These are phyloP conservation scores for Pythium graminicola DNA, from an alignment of 352 stramenopile genomes.

Conservation along the genomic window DNA sequence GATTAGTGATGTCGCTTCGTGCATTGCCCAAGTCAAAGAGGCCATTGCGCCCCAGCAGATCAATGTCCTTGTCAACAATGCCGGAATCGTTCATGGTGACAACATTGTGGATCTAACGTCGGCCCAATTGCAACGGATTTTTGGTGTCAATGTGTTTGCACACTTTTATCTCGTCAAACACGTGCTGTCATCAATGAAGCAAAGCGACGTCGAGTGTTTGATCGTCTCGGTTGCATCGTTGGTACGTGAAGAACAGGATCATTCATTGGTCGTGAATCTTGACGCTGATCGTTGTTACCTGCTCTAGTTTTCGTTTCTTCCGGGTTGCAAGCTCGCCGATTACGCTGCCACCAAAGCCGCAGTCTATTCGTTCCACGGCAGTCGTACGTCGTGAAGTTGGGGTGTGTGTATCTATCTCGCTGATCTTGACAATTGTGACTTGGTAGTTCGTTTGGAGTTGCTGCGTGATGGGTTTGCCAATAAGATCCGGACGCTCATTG, in stretches of 20 bases:
- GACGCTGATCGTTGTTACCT: background rate
- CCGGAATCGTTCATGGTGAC: constrained; percentile 24
- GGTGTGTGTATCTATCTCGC: background rate
- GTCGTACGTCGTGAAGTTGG: constrained; percentile 28
- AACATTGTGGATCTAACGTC: constrained; percentile 19
- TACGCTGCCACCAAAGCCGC: constrained; percentile 76
- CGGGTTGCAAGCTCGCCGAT: constrained; percentile 35
- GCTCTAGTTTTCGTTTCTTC: constrained; percentile 3
- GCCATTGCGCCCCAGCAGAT: constrained; percentile 15
- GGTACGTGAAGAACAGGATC: background rate
- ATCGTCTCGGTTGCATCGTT: constrained; percentile 29
- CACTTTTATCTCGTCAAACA: constrained; percentile 27
- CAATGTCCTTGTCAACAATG: constrained; percentile 31
- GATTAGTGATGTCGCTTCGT: constrained; percentile 15
- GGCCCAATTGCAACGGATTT: constrained; percentile 20
- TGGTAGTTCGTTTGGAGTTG: constrained; percentile 65
- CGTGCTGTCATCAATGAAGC: constrained; percentile 24
- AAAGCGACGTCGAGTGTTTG: constrained; percentile 14
- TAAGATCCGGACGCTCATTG: constrained; percentile 59
- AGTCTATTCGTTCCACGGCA: constrained; percentile 60
- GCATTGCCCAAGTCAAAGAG: constrained; percentile 11
- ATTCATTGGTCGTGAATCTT: background rate
- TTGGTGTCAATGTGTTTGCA: constrained; percentile 30
- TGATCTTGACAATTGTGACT: background rate
- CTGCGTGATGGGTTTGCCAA: constrained; percentile 32